phyloP scores from a whole-genome alignment of 2,329 filamentous ascomycete genomes.

The Scedosporium boydii region DNA sequence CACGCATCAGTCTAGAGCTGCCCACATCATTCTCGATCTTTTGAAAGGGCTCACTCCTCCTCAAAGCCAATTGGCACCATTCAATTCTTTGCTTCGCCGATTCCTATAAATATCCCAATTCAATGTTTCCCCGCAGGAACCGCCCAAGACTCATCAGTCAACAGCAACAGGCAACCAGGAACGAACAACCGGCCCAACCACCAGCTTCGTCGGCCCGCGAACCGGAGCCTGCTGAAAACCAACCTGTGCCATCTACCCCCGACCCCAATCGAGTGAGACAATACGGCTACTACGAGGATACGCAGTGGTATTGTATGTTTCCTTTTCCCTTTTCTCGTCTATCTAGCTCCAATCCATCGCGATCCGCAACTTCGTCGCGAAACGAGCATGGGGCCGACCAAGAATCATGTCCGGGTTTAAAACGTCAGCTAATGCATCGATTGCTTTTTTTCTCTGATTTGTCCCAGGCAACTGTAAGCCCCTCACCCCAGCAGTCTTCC shows the following conservation, averaged over 20 bases:
- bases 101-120: neutral
- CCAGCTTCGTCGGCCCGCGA: neutral
- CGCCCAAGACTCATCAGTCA: slow-evolving; percentile 4
- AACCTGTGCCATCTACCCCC: neutral
- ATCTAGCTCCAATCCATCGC: too few relatives aligned
- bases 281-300: neutral
- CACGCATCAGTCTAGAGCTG: too few relatives aligned
- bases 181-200: neutral
- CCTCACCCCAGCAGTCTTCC: slow-evolving; percentile 23
- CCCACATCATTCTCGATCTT: too few relatives aligned
- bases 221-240: neutral
- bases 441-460: neutral
- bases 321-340: neutral
- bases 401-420: neutral
- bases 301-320: slow-evolving; percentile 4
- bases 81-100: neutral
- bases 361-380: neutral
- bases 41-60: too few relatives aligned
- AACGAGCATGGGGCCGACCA: neutral
- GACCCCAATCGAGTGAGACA: neutral
- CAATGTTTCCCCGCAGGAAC: neutral
- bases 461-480: slow-evolving; percentile 33
- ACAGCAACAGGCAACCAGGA: neutral
- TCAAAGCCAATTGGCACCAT: too few relatives aligned
- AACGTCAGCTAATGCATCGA: neutral